Base-by-base conservation (phyloP, 495 filamentous ascomycete species). In the Aspergillus affinis region DNA sequence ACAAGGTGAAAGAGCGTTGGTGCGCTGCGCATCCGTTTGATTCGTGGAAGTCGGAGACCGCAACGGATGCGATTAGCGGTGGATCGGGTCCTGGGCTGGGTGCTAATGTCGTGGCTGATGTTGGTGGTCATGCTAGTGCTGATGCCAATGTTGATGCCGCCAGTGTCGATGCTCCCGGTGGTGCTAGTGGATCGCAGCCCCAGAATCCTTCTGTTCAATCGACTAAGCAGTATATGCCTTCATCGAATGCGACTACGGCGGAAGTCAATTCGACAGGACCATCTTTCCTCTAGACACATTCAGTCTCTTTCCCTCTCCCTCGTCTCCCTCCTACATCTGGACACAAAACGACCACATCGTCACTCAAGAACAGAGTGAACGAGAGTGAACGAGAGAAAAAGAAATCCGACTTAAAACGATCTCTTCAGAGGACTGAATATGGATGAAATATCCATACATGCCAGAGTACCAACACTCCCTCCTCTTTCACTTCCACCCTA, bases 1-100 rank as follows among this genome's bases (percentile, higher is more conserved):
- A 68, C 12, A 77, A 81, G 62, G 77, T 90, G 27, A 85, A 86
- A 67, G 77, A 72, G 49, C 78, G 81, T 58, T 94, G 86, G 74
- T 86, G 86, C 60, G 76, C 77, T 49, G 81, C 79, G 18, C 78
- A 91, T 70, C 88, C 84, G 21, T 75, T 72, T 62, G 73, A 72
- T 44, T 48, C 4, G 9, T 78, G 75, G 77, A 44, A 62, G 27
- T 23, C 51, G 6, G 49, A 20, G 6, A 51, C 21, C 10, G 4
- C 32, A 21, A 17, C 51, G 23, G 44, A 57, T 47, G 44, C 20
- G 30, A 54, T 50, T 19, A 44, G 15, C 17, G 21, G n/a, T 50
- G 47, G 21, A 21, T 6, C 8, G 8, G 26, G 50, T 47, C 21
- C 46, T 36, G 48, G 32, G 53, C 56, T 29, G 41, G n/a, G 23